phyloP scores from a whole-genome alignment of 1,284 basidiomycete genomes.

The Farysia itapuensis region DNA sequence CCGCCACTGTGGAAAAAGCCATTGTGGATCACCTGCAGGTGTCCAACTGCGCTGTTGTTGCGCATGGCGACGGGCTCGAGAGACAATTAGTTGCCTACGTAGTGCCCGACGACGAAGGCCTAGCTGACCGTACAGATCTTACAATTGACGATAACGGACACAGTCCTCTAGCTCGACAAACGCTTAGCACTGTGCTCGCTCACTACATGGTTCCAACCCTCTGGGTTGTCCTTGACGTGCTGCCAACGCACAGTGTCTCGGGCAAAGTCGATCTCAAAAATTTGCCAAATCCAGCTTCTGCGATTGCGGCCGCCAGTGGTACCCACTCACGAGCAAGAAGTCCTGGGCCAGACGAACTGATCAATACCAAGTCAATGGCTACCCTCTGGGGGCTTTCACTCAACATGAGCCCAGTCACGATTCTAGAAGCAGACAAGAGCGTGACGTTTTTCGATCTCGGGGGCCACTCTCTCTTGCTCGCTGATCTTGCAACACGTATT shows the following conservation, averaged over 20 bases:
- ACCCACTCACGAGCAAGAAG: constrained; percentile 28
- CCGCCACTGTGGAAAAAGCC: constrained; percentile 53
- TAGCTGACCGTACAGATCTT: constrained; percentile 22
- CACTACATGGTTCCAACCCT: constrained; percentile 59
- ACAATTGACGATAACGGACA: constrained; percentile 50
- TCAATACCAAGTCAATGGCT: constrained; percentile 48
- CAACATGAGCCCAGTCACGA: constrained; percentile 40
- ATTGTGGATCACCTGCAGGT: constrained; percentile 54
- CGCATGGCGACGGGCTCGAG: constrained; percentile 55
- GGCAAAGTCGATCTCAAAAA: constrained; percentile 58
- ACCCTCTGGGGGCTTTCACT: constrained; percentile 55
- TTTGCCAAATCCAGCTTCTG: constrained; percentile 43
- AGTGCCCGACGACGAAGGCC: constrained; percentile 41
- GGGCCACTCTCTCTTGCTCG: constrained; percentile 55
- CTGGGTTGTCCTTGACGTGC: constrained; percentile 51
- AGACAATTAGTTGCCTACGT: constrained; percentile 56
- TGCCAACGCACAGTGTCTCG: constrained; percentile 56
- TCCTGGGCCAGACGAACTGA: constrained; percentile 31
- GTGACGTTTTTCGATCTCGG: constrained; percentile 58
- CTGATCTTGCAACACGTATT: constrained; percentile 51
- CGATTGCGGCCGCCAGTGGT: constrained; percentile 35
- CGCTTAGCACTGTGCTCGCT: constrained; percentile 41
- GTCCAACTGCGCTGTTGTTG: constrained; percentile 50
- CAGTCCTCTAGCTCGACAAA: constrained; percentile 48
- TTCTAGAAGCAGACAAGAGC: constrained; percentile 35